phyloP scores from a whole-genome alignment of 148 eudicot genomes.

The Silene conica region DNA sequence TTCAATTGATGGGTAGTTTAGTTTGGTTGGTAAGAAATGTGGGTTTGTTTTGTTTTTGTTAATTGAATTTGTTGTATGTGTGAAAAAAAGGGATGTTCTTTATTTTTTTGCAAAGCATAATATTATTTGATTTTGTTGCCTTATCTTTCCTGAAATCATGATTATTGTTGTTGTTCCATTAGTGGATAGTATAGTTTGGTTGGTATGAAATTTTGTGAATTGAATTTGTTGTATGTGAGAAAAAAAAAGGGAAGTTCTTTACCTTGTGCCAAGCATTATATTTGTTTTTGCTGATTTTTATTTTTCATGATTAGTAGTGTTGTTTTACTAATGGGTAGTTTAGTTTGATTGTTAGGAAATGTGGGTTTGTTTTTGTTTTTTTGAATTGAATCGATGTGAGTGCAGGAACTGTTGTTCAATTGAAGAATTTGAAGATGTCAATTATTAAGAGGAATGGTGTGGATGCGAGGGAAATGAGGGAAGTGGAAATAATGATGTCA shows the following conservation, averaged over 20 bases:
- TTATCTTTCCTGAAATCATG: no score
- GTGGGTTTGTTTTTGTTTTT: not conserved
- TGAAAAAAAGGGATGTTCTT: no score
- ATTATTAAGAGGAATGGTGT: not conserved
- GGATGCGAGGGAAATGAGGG: slow-evolving; percentile 29
- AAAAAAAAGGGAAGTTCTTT: not conserved
- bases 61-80: no score
- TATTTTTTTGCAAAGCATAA: no score
- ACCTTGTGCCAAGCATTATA: no score
- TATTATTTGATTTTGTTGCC: no score
- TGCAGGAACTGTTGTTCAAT: no score
- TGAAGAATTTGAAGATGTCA: not conserved
- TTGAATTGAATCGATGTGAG: not conserved
- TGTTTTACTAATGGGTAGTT: not conserved
- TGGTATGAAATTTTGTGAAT: no score
- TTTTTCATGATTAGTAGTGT: not conserved
- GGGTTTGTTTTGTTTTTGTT: not conserved
- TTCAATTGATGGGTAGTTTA: not conserved
- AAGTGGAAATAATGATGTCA: slow-evolving; percentile 33
- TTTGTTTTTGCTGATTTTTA: no score
- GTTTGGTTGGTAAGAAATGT: not conserved
- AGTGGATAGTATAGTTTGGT: not conserved
- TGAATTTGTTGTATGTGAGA: no score
- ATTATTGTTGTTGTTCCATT: not conserved
- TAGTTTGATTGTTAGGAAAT: not conserved